phyloP scores from a whole-genome alignment of 306 rosid species.

The Pyrus pyrifolia region DNA sequence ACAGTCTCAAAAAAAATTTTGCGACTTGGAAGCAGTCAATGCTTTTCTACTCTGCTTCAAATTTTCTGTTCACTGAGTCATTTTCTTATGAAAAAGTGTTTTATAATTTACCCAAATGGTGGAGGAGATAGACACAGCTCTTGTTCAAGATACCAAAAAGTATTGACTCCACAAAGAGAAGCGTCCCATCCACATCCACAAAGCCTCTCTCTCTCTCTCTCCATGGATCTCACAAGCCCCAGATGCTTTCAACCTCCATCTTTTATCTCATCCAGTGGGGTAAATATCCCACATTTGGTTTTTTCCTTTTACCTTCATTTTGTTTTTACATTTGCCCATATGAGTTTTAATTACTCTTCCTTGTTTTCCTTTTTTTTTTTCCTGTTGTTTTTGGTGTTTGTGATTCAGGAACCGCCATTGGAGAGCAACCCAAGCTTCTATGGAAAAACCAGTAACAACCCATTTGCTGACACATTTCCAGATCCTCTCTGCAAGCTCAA shows the following conservation, averaged over 20 bases:
- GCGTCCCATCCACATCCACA: not conserved
- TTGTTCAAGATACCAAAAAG: not conserved
- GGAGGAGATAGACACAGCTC: not conserved
- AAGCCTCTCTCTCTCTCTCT: not conserved
- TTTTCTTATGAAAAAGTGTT: constrained; percentile 9
- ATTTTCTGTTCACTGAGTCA: no score
- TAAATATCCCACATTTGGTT: constrained; percentile 16
- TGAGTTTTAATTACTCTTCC: not conserved
- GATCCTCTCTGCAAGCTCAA: constrained; percentile 92
- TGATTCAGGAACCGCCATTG: constrained; percentile 50
- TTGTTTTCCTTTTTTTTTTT: not conserved
- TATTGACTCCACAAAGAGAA: not conserved
- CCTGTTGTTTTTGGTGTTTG: not conserved
- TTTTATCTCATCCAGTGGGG: constrained; percentile 44
- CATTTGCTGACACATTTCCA: constrained; percentile 59
- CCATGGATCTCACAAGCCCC: constrained; percentile 61
- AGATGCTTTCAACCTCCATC: constrained; percentile 49
- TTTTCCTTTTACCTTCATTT: not conserved
- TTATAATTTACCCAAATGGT: constrained; percentile 5
- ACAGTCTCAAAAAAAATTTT: no score
- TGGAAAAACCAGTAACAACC: constrained; percentile 46
- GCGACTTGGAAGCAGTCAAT: no score
- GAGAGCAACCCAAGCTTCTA: constrained; percentile 46
- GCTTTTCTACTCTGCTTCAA: no score
- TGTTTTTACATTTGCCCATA: not conserved